Evolutionary conservation across 2,329 filamentous ascomycete genomes (phyloP), one percentile per base, ranked within the genome.

Genomic region (Fusarium mangiferae): DNA sequence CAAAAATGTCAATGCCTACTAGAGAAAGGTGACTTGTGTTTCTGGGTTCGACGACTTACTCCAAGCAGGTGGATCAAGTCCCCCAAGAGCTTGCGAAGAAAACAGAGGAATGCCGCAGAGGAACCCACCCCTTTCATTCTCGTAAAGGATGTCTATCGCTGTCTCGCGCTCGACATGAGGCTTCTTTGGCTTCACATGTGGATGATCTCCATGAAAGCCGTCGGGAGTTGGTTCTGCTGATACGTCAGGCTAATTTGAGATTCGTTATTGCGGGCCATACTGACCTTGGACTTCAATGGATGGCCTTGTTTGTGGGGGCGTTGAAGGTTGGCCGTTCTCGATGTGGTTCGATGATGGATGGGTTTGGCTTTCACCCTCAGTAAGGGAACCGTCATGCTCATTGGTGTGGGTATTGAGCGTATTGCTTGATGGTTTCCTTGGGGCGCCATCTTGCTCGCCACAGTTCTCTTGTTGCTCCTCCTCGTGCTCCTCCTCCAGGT

Each of bases 91-190:
- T 72, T 92, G 92, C 13, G 91, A 89, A 3, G 95, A 97, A 85
- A 98, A 99, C n/a, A 97, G 88, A 0, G 95, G 92, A 18, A 95
- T 89, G 35, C 96, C 96, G 78, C 96, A 98, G 70, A 97, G 86
- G 79, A 98, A 97, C 44, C 90, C 91, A 17, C 96, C 96, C 65
- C 96, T 90, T 84, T 99, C 94, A 79, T 99, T 99, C 82, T 99
- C 96, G 82, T 97, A 98, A 1, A 99, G 86, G 10, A 98, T 89
- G 73, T 99, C 96, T 69, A 98, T 90, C 35, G 89, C 91, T 6
- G 86, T 85, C 73, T 91, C 80, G 84, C 87, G 71, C 79, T 83
- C 66, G 82, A 78, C 71, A 39, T 81, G 75, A 20, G 76, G 78
- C 52, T 75, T 79, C 42, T 71, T 79, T 14, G 81, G 80, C 45